phyloP scores from a whole-genome alignment of 768 basidiomycete genomes.

The Pilatotrama ljubarskyi region DNA sequence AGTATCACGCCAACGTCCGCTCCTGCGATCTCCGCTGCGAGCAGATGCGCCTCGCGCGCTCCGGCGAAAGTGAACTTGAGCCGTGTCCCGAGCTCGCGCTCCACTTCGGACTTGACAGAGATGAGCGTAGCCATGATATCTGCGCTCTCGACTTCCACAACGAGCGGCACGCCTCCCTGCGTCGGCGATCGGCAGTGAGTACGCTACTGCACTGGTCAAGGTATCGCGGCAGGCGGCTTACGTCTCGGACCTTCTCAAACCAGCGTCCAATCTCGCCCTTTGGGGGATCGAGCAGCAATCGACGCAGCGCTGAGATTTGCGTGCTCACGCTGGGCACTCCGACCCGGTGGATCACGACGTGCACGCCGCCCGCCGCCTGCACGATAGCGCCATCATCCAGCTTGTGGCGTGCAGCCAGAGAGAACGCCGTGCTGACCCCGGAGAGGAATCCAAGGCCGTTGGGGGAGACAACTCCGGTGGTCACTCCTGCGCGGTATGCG shows the following conservation, averaged over 20 bases:
- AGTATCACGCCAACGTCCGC: constrained; percentile 71
- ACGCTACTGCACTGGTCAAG: background rate
- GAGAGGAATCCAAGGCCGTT: constrained; percentile 48
- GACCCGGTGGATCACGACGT: constrained; percentile 56
- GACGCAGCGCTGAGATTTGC: constrained; percentile 57
- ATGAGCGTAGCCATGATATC: constrained; percentile 68
- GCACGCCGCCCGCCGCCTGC: constrained; percentile 63
- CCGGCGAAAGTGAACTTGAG: constrained; percentile 46
- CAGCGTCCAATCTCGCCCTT: constrained; percentile 32
- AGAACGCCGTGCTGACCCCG: constrained; percentile 64
- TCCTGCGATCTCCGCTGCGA: constrained; percentile 66
- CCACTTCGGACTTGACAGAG: constrained; percentile 60
- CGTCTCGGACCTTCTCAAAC: background rate
- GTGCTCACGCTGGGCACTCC: constrained; percentile 55
- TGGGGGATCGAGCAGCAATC: constrained; percentile 43
- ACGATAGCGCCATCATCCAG: constrained; percentile 66
- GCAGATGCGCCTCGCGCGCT: constrained; percentile 63
- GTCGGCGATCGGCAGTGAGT: background rate
- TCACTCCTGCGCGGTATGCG: constrained; percentile 74
- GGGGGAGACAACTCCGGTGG: constrained; percentile 51
- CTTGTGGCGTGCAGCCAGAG: constrained; percentile 54
- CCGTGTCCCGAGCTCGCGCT: constrained; percentile 28
- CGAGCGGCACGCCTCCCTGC: constrained; percentile 56
- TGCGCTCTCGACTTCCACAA: constrained; percentile 59
- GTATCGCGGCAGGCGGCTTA: background rate